These are phyloP conservation scores for Elsinoe necatrix DNA, from an alignment of 2,329 filamentous ascomycete species.

Conservation along the genomic window DNA sequence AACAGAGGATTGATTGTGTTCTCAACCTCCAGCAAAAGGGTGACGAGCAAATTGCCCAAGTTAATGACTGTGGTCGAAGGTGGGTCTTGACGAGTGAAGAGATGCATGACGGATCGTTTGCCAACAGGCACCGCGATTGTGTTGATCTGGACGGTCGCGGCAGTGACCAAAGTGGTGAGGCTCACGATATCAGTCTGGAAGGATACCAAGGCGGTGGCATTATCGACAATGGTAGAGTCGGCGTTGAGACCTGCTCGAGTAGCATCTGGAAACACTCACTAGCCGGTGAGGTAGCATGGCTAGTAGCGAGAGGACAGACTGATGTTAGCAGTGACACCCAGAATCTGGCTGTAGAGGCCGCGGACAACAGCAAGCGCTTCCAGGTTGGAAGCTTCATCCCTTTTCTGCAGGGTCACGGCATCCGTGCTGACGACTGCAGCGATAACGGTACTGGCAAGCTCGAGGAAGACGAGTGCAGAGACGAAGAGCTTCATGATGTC, in stretches of 20 bases:
- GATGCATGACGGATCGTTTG: background rate
- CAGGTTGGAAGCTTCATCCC: background rate
- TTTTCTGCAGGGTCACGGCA: background rate
- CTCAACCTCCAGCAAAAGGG: background rate
- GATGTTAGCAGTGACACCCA: background rate
- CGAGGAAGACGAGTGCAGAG: background rate
- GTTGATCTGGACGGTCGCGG: background rate
- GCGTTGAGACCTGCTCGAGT: background rate
- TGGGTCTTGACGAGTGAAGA: background rate
- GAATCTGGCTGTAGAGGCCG: background rate
- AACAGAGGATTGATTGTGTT: background rate
- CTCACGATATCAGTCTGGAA: background rate
- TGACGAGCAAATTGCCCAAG: background rate
- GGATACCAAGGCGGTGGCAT: background rate
- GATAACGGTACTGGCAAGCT: background rate
- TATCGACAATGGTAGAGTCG: background rate
- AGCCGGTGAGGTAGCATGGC: background rate
- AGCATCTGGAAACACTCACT: background rate
- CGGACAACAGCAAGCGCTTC: background rate
- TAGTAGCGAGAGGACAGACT: background rate
- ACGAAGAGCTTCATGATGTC: background rate
- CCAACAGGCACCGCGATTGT: background rate
- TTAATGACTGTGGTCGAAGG: background rate
- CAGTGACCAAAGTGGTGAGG: background rate
- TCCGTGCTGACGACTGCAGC: background rate